Base-by-base conservation (phyloP, 768 basidiomycete genomes). In the Obba rivulosa region DNA sequence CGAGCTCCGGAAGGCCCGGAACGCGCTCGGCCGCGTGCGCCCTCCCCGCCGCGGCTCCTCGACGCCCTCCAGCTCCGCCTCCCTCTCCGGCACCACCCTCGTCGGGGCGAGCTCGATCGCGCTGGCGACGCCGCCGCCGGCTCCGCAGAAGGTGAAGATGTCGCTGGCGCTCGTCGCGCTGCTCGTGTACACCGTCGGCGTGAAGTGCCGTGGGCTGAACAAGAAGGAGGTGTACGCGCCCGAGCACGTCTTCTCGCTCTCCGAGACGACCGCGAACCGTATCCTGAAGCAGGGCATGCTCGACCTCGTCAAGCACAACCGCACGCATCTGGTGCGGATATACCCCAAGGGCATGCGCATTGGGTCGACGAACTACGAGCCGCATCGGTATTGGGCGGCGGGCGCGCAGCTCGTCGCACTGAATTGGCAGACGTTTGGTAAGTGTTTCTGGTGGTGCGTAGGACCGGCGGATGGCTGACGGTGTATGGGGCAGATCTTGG, bases 381-480 rank as follows among this genome's bases (percentile, higher is more conserved):
- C 94, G 7, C 84, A 92, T 65, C 76, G 82, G 16, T 93, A 82
- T 62, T 99, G 95, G 95, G 80, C 82, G 1, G 82, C 82, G 2
- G 95, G 95, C 0, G 78, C 82, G 11, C 94, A 97, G 64, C 67
- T 97, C 4, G 92, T 93, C 0, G 92, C 95, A 8, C 76, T 99
- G 46, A 99, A 99, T 65, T 98, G 93, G 92, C 95, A 99, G 67
- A 98, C 93, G 0, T 84, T 84, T 55, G 93, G 92, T 94, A 60
- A 47, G 83, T 71, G 11, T n/a, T n/a, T 18, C 14, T 16, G 13
- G 45, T 28, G 20, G 13, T 47, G 41, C 21, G 36, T 42, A 20
- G 11, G 17, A 20, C 0, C 31, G 14, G 3, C 14, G 16, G 8
- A 8, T 9, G 11, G 3, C 20, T 35, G 21, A 8, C 17, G 36